Evolutionary conservation across 306 rosid species (phyloP).

Genomic region (Glycine latifolia): DNA sequence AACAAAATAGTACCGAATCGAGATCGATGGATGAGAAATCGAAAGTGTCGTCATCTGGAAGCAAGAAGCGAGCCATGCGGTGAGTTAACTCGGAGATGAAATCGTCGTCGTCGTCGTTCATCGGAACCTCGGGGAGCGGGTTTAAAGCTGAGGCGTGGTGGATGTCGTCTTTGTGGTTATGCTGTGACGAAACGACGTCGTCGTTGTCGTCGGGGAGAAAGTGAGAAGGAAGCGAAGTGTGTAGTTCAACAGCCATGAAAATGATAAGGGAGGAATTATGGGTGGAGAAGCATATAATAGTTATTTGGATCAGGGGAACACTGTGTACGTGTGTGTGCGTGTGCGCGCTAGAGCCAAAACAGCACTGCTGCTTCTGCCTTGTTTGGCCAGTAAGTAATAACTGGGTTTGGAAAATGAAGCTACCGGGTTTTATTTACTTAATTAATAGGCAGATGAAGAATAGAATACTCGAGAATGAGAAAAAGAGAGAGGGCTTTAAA

Average conservation of each 20-base stretch:
- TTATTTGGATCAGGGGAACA: neutral
- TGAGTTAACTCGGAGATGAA: constrained; percentile 63
- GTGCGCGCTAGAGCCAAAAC: neutral
- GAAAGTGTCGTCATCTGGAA: constrained; percentile 53
- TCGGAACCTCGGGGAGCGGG: neutral
- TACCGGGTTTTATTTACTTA: neutral
- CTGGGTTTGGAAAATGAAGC: too few species aligned
- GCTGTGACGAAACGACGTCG: neutral
- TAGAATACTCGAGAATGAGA: too few species aligned
- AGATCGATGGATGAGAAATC: neutral
- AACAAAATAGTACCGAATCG: constrained; percentile 48
- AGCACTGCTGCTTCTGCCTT: too few species aligned
- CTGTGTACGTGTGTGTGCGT: too few species aligned
- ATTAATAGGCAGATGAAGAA: neutral
- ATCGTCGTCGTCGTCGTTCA: constrained; percentile 51
- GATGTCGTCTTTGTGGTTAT: neutral
- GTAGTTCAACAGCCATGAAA: constrained; percentile 59
- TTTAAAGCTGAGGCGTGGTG: too few species aligned
- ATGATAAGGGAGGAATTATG: too few species aligned
- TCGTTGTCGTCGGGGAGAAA: constrained; percentile 41
- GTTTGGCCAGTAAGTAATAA: too few species aligned
- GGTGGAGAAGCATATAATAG: neutral
- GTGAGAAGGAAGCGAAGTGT: constrained; percentile 42
- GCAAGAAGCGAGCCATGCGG: constrained; percentile 68
- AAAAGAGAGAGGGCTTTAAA: neutral